Conservation (phyloP, 1,284 basidiomycete genomes). For the Serendipita sp. region DNA sequence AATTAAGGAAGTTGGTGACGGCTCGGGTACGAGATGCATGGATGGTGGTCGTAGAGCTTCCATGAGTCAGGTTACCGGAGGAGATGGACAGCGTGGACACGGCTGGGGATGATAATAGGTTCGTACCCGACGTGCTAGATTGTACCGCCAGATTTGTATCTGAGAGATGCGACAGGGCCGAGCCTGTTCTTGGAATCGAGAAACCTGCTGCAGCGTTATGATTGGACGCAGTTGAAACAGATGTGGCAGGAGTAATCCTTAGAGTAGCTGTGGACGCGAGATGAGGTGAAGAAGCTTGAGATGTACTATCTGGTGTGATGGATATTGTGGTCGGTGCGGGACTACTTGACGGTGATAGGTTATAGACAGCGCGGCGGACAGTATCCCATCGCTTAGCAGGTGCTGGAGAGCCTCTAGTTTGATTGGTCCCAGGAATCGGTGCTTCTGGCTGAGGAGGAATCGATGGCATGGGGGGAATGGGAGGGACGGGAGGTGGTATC, state of each 20-base stretch:
- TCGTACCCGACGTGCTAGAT: conserved; percentile 53
- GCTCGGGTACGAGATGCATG: neutral
- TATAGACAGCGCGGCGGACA: neutral
- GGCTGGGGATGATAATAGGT: conserved; percentile 21
- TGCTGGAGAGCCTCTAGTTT: no score
- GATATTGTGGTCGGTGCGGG: neutral
- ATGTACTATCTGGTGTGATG: neutral
- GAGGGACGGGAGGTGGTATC: neutral
- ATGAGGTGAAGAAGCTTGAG: neutral
- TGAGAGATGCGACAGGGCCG: neutral
- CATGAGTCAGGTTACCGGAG: conserved; percentile 19
- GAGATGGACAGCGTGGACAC: neutral
- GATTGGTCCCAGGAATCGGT: no score
- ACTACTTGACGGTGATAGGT: neutral
- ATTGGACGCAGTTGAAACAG: neutral
- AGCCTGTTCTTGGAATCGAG: neutral
- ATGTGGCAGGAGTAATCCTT: neutral
- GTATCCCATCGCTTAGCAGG: neutral
- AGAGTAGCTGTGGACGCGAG: neutral
- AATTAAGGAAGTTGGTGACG: neutral
- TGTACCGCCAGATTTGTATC: conserved; percentile 40
- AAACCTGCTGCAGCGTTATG: neutral
- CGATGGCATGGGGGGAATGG: neutral
- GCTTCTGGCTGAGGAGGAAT: neutral
- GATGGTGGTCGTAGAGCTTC: conserved; percentile 24